Evolutionary conservation across 2,329 filamentous ascomycete species (phyloP).

Genomic region (Cladosporium cucumerinum): DNA sequence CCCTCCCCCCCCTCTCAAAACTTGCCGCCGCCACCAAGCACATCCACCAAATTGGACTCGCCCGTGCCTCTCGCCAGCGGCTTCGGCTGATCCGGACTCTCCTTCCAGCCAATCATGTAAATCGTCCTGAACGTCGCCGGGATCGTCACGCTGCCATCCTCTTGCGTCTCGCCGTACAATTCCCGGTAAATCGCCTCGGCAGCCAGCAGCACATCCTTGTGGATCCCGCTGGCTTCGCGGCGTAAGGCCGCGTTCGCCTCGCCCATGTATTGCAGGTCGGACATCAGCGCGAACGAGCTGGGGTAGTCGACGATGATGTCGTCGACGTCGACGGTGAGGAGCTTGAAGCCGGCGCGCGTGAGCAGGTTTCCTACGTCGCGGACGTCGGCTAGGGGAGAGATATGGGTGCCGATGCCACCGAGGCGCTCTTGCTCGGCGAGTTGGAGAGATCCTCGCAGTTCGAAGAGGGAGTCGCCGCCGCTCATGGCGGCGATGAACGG

Average conservation of each 20-base stretch:
- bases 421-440: slow-evolving; percentile 85
- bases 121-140: slow-evolving; percentile 94
- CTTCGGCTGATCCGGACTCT: slow-evolving; percentile 71
- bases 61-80: slow-evolving; percentile 81
- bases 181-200: slow-evolving; percentile 84
- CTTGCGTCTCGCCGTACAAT: slow-evolving; percentile 71
- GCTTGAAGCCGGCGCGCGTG: slow-evolving; percentile 84
- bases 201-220: slow-evolving; percentile 79
- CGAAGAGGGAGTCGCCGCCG: slow-evolving; percentile 88
- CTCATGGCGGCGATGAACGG: slow-evolving; percentile 97
- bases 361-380: slow-evolving; percentile 85
- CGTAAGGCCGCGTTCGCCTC: slow-evolving; percentile 86
- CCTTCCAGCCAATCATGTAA: slow-evolving; percentile 99
- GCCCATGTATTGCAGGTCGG: slow-evolving; percentile 92
- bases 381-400: slow-evolving; percentile 89
- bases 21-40: slow-evolving; percentile 53
- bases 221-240: slow-evolving; percentile 73
- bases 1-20: not conserved
- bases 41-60: slow-evolving; percentile 82
- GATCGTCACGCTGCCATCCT: slow-evolving; percentile 58
- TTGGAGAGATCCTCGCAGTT: slow-evolving; percentile 89
- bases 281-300: slow-evolving; percentile 84
- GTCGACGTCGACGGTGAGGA: slow-evolving; percentile 94
- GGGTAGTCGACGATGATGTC: slow-evolving; percentile 96
- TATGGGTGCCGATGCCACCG: slow-evolving; percentile 87